Base-by-base conservation (phyloP, 1,139 yeast genomes). In the Candida frijolesensis region DNA sequence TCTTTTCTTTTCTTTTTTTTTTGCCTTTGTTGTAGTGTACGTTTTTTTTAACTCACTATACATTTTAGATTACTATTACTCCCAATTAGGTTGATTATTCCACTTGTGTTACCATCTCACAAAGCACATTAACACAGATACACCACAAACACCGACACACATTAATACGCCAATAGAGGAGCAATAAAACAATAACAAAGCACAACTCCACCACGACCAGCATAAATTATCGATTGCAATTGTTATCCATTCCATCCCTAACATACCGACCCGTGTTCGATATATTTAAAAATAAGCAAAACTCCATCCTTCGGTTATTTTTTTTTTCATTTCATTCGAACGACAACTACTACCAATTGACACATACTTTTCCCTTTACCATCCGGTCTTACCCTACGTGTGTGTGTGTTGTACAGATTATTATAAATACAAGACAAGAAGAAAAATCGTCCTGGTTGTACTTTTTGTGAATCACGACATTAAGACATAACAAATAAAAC, bases 401-500 rank as follows among this genome's bases (percentile, higher is more conserved):
- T 7, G 19, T 15, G n/a, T 35, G 18, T 15, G 3, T 35, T 34
- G 11, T 32, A 3, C 15, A 32, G n/a, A 32, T 32, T 32, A 32
- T 32, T 32, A 32, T 12, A 32, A 32, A 2, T 32, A n/a, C 22
- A 19, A 19, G 4, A n/a, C 6, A 30, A 15, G 6, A 18, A 22
- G 10, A 22, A 37, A 37, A 18, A 29, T 18, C 41, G 41, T 14
- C 15, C 34, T 10, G 18, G 22, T 35, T 35, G 15, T 35, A 35
- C n/a, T 37, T 25, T 38, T 38, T 38, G 42, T 38, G 42, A 29
- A 38, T 38, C 42, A 38, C 29, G 32, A 38, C 30, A 38, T 38
- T 38, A 6, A 29, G 42, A 38, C 42, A 38, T 38, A 38, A 38
- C 42, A 38, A 38, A 38, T 14, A 22, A 38, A 38, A 35, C 16